Base-by-base conservation (phyloP, 1,284 basidiomycete genomes). In the Trametes polyzona region DNA sequence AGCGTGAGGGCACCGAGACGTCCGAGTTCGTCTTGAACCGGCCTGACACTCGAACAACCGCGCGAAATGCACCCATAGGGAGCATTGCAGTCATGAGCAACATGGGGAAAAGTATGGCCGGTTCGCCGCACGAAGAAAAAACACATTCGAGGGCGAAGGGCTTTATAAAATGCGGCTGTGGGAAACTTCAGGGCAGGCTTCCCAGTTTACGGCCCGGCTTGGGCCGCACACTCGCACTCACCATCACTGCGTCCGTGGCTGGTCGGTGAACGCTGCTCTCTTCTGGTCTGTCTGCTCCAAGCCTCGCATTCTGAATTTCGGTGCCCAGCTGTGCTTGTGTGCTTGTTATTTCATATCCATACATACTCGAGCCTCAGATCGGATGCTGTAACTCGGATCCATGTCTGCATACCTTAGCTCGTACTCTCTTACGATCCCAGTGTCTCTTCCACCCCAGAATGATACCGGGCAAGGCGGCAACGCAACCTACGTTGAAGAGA, bases 31-130 rank as follows among this genome's bases (percentile, higher is more conserved):
- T 91, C 88, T 79, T 77, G 76, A 78, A 89, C 88, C 87, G 79
- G 80, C 86, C 79, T 90, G 90, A 92, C 89, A 90, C 89, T 92
- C 89, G 72, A 90, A 91, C 88, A 73, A 79, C 86, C 80, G 83
- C 86, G 78, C 88, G 66, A 66, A 23, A 49, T 42, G 53, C 54
- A 40, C 39, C 49, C 42, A 21, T 39, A 52, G 33, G 50, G 41
- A 73, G 69, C 68, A 72, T 72, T 70, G 80, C 86, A 78, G 82
- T 78, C 77, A 88, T 87, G 89, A 92, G 89, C 89, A 92, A 92
- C 89, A 88, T 81, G 82, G 88, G 89, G 84, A 86, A 76, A 78
- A 72, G 71, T 66, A 77, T 80, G 81, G 82, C 83, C 83, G 86
- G 84, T 89, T 79, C 78, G 89, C 89, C 89, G 89, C 89, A 92